Evolutionary conservation across 1,139 yeast genomes (phyloP).

Genomic region (Taphrina wiesneri): DNA sequence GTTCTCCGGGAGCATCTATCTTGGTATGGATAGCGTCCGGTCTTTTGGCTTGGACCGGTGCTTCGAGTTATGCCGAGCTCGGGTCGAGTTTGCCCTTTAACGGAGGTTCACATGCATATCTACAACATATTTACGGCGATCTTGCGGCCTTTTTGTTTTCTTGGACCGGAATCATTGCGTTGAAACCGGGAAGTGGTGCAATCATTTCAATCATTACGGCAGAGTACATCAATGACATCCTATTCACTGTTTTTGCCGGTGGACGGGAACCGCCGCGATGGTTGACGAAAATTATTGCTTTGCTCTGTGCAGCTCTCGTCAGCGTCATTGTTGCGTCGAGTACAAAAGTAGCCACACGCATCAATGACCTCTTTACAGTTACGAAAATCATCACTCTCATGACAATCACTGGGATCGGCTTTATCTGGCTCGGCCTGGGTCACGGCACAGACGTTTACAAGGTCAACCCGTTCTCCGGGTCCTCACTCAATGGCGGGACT

Average conservation of each 20-base stretch:
- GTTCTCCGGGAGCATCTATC: constrained; percentile 49
- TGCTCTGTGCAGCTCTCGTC: constrained; percentile 37
- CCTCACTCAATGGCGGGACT: constrained; percentile 44
- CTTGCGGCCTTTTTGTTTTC: constrained; percentile 48
- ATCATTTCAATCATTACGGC: constrained; percentile 50
- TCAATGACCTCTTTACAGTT: constrained; percentile 47
- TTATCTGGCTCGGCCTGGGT: constrained; percentile 42
- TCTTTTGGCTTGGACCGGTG: constrained; percentile 52
- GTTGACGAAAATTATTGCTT: constrained; percentile 41
- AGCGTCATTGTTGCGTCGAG: constrained; percentile 38
- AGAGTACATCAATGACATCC: constrained; percentile 45
- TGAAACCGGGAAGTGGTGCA: constrained; percentile 51
- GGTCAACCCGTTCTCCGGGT: constrained; percentile 43
- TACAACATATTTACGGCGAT: constrained; percentile 49
- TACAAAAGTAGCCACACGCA: constrained; percentile 46
- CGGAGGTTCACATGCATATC: constrained; percentile 51
- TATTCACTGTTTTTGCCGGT: constrained; percentile 21
- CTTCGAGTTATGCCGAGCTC: constrained; percentile 50
- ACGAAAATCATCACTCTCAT: constrained; percentile 46
- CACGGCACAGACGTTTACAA: constrained; percentile 42
- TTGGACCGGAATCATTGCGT: constrained; percentile 48
- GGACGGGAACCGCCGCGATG: constrained; percentile 16
- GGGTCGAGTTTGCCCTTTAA: constrained; percentile 50
- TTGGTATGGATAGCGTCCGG: constrained; percentile 50
- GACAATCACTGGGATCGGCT: constrained; percentile 46